Evolutionary conservation across 2,329 filamentous ascomycete species (phyloP), one percentile per base, ranked within the genome.

Genomic region (Cryphonectria naterciae): DNA sequence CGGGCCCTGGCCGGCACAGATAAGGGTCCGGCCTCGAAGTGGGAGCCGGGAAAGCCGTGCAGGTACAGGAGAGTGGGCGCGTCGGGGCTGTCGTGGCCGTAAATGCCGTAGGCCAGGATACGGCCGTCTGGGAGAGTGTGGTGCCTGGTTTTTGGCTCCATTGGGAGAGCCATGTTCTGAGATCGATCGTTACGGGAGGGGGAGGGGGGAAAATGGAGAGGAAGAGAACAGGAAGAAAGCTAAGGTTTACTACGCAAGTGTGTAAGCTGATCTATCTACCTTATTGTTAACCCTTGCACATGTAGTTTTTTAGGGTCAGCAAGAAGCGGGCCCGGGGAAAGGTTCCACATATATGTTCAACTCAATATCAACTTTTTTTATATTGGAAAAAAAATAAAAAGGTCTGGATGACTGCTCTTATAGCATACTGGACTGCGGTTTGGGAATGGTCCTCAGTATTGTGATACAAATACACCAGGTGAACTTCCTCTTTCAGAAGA

Each of bases 11-110:
- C 75, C 13, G 70, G 52, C 4, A 43, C 68, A 63, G 75, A 68
- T 49, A 70, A 69, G 19, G 63, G 39, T 60, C 65, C 62, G 37
- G 70, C 76, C 72, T 80, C 79, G 28, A 76, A 66, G 60, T 76
- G 77, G 19, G 76, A 77, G n/a, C 74, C 74, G 10, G 78, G 79
- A 61, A 75, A 77, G 49, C 78, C 78, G 70, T 80, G 78, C 71
- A 77, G 76, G 72, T 77, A 77, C 72, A 80, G 74, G 46, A 76
- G 65, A 2, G 73, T 74, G 5, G 69, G 70, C 32, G 68, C 46
- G 4, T 74, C 68, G 25, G 70, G 68, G n/a, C 68, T 68, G 25
- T 69, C 70, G 15, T 28, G 19, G 37, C 78, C 79, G 71, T 77
- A 80, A 39, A 75, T 70, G 43, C 75, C 76, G 62, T 77, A 80